phyloP scores from a whole-genome alignment of 225 moss, liverwort and hornwort species.

The Pseudisothecium myosuroides region DNA sequence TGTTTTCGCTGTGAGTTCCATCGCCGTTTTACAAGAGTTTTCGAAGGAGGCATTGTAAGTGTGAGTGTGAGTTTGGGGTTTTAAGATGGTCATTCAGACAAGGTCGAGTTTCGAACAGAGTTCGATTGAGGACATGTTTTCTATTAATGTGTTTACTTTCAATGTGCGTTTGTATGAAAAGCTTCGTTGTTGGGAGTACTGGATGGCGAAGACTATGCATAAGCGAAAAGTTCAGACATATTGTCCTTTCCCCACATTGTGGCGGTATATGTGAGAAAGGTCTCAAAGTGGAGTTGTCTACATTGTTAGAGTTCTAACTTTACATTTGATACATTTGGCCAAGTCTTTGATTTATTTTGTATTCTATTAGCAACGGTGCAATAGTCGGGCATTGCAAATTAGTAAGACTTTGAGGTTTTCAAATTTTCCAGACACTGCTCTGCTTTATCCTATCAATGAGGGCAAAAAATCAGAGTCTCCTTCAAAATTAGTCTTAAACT shows the following conservation, averaged over 20 bases:
- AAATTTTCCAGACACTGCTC: too few species aligned
- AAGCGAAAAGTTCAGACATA: neutral
- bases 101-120: too few species aligned
- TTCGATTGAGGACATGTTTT: too few species aligned
- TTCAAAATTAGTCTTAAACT: neutral
- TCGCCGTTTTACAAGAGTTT: too few species aligned
- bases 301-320: neutral
- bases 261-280: neutral
- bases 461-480: too few species aligned
- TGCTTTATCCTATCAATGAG: neutral
- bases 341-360: neutral
- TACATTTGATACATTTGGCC: neutral
- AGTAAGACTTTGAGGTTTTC: too few species aligned
- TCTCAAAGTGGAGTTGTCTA: too few species aligned
- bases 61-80: too few species aligned
- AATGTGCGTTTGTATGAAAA: neutral
- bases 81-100: too few species aligned
- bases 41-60: too few species aligned
- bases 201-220: neutral
- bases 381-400: too few species aligned
- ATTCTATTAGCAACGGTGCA: too few species aligned
- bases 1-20: neutral
- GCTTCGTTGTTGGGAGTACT: neutral
- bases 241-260: neutral
- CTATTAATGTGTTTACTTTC: neutral